phyloP scores from a whole-genome alignment of 2,329 filamentous ascomycete species.

The Beauveria asiatica region DNA sequence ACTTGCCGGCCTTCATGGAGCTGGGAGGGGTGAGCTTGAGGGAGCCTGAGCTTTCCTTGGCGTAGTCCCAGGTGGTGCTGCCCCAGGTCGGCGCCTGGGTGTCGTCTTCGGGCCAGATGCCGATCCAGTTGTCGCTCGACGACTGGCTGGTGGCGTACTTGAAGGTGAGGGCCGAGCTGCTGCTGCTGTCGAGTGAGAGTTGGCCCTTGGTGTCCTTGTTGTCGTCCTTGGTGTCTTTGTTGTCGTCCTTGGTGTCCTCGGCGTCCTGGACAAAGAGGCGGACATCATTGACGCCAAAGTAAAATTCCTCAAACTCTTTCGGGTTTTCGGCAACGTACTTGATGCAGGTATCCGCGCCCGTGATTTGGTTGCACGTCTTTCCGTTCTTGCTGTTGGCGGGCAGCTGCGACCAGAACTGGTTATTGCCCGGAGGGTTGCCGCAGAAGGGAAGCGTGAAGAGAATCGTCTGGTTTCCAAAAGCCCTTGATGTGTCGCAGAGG shows the following conservation, averaged over 20 bases:
- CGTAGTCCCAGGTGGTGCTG: background rate
- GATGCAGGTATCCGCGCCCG: background rate
- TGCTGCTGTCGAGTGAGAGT: background rate
- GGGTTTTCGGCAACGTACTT: conserved; percentile 6
- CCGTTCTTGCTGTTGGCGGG: background rate
- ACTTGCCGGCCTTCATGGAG: background rate
- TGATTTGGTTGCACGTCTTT: background rate
- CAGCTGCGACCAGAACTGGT: conserved; percentile 1
- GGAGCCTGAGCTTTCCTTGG: background rate
- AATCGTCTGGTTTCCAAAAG: conserved; percentile 1
- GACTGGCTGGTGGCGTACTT: background rate
- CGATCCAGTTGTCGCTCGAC: conserved; percentile 1
- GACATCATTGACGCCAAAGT: conserved; percentile 1
- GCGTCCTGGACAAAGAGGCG: background rate
- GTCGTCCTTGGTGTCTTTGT: too few relatives aligned
- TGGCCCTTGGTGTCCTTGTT: background rate
- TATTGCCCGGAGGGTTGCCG: background rate
- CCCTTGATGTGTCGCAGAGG: background rate
- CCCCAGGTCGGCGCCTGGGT: background rate
- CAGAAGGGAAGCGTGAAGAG: conserved; percentile 4
- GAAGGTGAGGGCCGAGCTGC: background rate
- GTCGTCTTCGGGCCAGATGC: background rate
- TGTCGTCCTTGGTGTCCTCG: too few relatives aligned
- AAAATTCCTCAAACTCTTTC: background rate
- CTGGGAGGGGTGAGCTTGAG: background rate